These are phyloP conservation scores for Cladosporium colombiae DNA, from an alignment of 2,329 filamentous ascomycete genomes.

Conservation along the genomic window DNA sequence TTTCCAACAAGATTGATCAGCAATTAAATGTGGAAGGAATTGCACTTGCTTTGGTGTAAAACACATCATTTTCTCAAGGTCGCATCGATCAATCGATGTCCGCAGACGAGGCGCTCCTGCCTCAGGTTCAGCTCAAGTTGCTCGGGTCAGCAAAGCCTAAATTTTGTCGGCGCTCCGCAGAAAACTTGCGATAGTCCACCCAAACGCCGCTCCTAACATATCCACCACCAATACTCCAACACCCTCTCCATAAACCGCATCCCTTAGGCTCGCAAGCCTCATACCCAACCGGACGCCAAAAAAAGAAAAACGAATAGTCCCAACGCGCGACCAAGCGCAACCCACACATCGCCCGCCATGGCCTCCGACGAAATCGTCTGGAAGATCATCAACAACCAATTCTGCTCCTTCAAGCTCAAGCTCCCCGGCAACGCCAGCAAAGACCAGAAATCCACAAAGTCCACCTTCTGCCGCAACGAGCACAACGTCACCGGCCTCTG, in stretches of 20 bases:
- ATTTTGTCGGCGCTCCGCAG: conserved; percentile 2
- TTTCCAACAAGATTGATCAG: not conserved
- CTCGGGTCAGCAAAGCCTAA: conserved; percentile 16
- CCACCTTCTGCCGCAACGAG: conserved; percentile 92
- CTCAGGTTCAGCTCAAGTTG: not conserved
- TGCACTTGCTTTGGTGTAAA: not conserved
- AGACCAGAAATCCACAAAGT: conserved; percentile 69
- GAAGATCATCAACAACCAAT: conserved; percentile 94
- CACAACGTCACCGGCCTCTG: conserved; percentile 62
- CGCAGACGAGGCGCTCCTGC: not conserved
- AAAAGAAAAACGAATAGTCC: not conserved
- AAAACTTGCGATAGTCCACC: conserved; percentile 8
- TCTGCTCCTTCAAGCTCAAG: conserved; percentile 95
- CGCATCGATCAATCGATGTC: not conserved
- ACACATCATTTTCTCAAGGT: not conserved
- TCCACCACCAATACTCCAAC: not conserved
- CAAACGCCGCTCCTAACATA: conserved; percentile 4
- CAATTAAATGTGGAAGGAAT: not conserved
- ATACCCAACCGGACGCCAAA: not conserved
- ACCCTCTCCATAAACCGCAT: not conserved
- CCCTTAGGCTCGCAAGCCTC: not conserved
- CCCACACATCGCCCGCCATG: conserved; percentile 51
- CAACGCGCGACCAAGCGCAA: not conserved
- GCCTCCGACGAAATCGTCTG: conserved; percentile 96
- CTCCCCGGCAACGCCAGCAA: conserved; percentile 34